These are phyloP conservation scores for Ganoderma meredithae DNA, from an alignment of 1,284 basidiomycete genomes.

Conservation along the genomic window DNA sequence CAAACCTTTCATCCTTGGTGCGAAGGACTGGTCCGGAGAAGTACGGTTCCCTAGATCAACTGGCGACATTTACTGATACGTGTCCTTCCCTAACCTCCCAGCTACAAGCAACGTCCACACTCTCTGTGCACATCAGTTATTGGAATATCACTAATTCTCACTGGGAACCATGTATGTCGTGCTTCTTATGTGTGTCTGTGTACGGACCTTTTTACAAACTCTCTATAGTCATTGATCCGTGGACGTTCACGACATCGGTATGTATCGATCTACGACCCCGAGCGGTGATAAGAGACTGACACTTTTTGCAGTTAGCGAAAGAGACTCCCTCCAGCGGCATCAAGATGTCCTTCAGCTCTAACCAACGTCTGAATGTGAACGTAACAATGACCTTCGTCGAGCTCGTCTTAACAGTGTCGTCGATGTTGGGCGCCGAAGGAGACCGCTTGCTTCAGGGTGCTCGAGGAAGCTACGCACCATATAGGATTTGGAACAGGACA, in stretches of 20 bases:
- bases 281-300: background rate
- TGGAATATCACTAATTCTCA: slow-evolving; percentile 99
- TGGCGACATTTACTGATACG: background rate
- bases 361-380: slow-evolving; percentile 91
- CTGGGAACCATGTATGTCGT: slow-evolving; percentile 90
- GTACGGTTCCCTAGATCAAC: slow-evolving; percentile 49
- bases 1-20: slow-evolving; percentile 84
- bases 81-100: slow-evolving; percentile 41
- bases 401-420: slow-evolving; percentile 79
- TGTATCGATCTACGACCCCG: slow-evolving; percentile 33
- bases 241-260: slow-evolving; percentile 87
- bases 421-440: slow-evolving; percentile 78
- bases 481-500: slow-evolving; percentile 91
- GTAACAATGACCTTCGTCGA: slow-evolving; percentile 93
- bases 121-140: slow-evolving; percentile 89
- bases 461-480: slow-evolving; percentile 91
- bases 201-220: slow-evolving; percentile 7
- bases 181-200: background rate
- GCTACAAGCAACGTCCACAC: slow-evolving; percentile 83
- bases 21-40: slow-evolving; percentile 95
- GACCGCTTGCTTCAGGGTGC: slow-evolving; percentile 75
- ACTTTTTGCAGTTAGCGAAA: slow-evolving; percentile 54
- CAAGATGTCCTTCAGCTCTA: slow-evolving; percentile 74
- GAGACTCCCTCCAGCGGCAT: slow-evolving; percentile 63
- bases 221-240: slow-evolving; percentile 89